phyloP scores from a whole-genome alignment of 78 protist species.

The Neovahlkampfia damariscottae region DNA sequence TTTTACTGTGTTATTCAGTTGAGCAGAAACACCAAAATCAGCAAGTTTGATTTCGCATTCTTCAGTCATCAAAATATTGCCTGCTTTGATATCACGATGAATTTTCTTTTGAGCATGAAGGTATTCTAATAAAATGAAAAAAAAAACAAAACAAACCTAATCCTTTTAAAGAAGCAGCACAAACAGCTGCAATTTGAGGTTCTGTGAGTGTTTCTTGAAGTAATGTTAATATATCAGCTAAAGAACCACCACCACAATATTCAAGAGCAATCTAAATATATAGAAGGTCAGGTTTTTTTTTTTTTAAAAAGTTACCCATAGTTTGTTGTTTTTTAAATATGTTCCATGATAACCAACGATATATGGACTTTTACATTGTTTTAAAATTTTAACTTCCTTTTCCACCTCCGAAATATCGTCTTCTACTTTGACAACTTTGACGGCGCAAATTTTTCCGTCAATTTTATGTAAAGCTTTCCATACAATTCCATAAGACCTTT shows the following conservation, averaged over 20 bases:
- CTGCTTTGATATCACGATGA: constrained; percentile 61
- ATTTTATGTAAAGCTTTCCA: constrained; percentile 3
- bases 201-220: not conserved
- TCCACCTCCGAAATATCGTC: constrained; percentile 3
- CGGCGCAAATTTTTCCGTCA: not conserved
- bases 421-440: not conserved
- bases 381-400: constrained; percentile 3
- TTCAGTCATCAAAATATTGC: constrained; percentile 45
- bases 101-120: constrained; percentile 42
- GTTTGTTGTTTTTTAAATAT: not conserved
- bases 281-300: too few species aligned
- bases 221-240: constrained; percentile 45
- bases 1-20: not conserved
- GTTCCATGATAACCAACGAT: constrained; percentile 3
- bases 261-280: too few species aligned
- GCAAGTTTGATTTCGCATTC: constrained; percentile 39
- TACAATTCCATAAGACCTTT: constrained; percentile 4
- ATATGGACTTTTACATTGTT: not conserved
- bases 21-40: constrained; percentile 52
- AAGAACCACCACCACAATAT: constrained; percentile 75
- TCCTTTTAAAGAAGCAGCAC: not conserved
- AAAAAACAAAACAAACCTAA: not conserved
- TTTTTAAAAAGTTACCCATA: too few species aligned
- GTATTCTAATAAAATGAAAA: constrained; percentile 26
- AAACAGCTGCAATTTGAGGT: constrained; percentile 21